Percentiles rank a stretch among this genome's conserved stretches.
Conservation (phyloP, 139 green algal species). For the Nannochloris sp. region DNA sequence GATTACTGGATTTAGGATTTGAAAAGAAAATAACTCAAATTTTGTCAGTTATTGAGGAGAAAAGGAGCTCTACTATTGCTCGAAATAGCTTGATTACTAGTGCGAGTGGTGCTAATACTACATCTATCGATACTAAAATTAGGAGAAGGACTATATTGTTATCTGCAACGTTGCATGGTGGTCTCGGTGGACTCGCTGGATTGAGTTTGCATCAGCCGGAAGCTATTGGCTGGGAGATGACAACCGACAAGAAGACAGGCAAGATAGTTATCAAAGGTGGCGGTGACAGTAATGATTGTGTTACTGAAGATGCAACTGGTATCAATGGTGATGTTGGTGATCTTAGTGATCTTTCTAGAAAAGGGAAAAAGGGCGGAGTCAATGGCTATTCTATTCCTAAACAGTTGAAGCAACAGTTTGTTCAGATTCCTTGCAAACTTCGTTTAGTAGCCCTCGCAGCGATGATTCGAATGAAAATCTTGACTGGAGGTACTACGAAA, state of each 20-base stretch:
- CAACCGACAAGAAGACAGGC: constrained; percentile 8
- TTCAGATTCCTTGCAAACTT: constrained; percentile 74
- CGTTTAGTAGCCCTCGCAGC: constrained; percentile 67
- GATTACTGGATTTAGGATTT: constrained; percentile 92
- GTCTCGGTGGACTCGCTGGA: constrained; percentile 54
- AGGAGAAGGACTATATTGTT: constrained; percentile 54
- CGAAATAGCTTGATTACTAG: too few species aligned
- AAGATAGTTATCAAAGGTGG: constrained; percentile 8
- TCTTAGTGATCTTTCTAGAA: too few species aligned
- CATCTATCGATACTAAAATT: background rate
- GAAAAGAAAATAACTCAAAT: constrained; percentile 64
- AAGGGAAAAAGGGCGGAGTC: too few species aligned
- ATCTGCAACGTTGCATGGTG: constrained; percentile 79
- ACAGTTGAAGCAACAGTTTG: constrained; percentile 62
- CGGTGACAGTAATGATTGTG: too few species aligned
- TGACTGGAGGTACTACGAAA: background rate
- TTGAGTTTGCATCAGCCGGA: constrained; percentile 58
- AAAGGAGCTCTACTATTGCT: background rate
- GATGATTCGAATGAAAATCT: constrained; percentile 32
- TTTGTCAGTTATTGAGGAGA: constrained; percentile 26
- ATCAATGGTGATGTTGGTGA: too few species aligned
- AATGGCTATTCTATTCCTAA: constrained; percentile 47
- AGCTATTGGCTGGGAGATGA: constrained; percentile 57
- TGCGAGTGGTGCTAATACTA: background rate
- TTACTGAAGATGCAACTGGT: too few species aligned